Evolutionary conservation across 2,329 filamentous ascomycete genomes (phyloP).

Genomic region (Pseudogymnoascus sp.): DNA sequence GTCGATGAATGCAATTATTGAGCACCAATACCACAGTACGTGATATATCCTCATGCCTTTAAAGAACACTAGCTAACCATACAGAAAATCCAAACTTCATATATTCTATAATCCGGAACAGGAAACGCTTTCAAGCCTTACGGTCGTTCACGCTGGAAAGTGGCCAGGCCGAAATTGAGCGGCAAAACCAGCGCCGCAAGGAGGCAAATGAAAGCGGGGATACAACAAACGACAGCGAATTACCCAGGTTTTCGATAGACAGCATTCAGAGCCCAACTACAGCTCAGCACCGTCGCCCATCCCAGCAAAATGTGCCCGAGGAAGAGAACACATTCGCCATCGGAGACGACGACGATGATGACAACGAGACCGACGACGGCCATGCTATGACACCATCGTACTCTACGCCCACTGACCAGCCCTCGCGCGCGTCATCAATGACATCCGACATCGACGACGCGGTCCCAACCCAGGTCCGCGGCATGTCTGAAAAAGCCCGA

Average conservation of each 20-base stretch:
- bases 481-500: slow-evolving; percentile 94
- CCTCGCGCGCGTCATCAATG: slow-evolving; percentile 59
- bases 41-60: slow-evolving; percentile 13
- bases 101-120: slow-evolving; percentile 68
- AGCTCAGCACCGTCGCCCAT: slow-evolving; percentile 42
- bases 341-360: slow-evolving; percentile 65
- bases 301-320: slow-evolving; percentile 60
- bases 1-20: slow-evolving; percentile 80
- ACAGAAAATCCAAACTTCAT: slow-evolving; percentile 74
- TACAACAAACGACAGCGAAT: slow-evolving; percentile 23
- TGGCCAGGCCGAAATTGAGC: slow-evolving; percentile 83
- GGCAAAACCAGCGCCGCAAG: slow-evolving; percentile 61
- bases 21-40: slow-evolving; percentile 75
- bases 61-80: slow-evolving; percentile 7
- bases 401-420: slow-evolving; percentile 54
- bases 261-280: slow-evolving; percentile 56
- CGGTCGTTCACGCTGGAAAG: slow-evolving; percentile 85
- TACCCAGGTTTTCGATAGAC: slow-evolving; percentile 54
- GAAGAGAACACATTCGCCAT: slow-evolving; percentile 80
- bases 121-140: slow-evolving; percentile 74
- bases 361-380: slow-evolving; percentile 42
- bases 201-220: slow-evolving; percentile 42
- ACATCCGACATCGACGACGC: slow-evolving; percentile 63
- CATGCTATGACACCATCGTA: slow-evolving; percentile 48
- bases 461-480: slow-evolving; percentile 71